These are phyloP conservation scores for Neurospora sp. DNA, from an alignment of 495 filamentous ascomycete genomes.

Conservation along the genomic window DNA sequence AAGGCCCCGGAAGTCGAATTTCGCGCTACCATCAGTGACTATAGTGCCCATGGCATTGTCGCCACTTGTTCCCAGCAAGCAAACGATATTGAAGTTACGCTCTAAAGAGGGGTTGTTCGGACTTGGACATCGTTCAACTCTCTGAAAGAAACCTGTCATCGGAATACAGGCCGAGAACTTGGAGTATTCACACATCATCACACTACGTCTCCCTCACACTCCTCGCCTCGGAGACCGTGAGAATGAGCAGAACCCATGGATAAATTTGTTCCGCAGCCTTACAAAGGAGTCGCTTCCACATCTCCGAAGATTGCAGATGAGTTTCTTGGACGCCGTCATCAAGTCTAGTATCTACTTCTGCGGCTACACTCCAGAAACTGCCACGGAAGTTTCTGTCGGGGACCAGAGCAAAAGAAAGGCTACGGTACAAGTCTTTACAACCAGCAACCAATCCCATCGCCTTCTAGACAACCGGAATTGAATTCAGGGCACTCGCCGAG, in stretches of 20 bases:
- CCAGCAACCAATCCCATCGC: not conserved
- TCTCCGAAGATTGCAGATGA: not conserved
- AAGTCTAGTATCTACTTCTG: not conserved
- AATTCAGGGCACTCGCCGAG: not conserved
- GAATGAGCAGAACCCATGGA: not conserved
- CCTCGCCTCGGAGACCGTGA: not conserved
- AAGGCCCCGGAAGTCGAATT: not conserved
- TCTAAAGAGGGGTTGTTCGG: not conserved
- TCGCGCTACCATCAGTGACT: not conserved
- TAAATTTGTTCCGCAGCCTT: not conserved
- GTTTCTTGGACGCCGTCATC: not conserved
- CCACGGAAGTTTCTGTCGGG: not conserved
- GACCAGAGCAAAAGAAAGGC: not conserved
- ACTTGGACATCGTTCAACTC: not conserved
- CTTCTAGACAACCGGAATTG: not conserved
- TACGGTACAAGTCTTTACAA: not conserved
- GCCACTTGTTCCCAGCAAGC: not conserved
- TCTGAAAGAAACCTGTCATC: not conserved
- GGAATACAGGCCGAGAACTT: not conserved
- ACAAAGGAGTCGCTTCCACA: not conserved
- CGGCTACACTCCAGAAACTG: not conserved
- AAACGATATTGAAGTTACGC: not conserved
- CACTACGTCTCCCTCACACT: not conserved
- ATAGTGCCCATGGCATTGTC: not conserved
- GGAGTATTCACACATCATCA: not conserved